Evolutionary conservation across 2,329 filamentous ascomycete species (phyloP).

Genomic region (Penicillium polonicum): DNA sequence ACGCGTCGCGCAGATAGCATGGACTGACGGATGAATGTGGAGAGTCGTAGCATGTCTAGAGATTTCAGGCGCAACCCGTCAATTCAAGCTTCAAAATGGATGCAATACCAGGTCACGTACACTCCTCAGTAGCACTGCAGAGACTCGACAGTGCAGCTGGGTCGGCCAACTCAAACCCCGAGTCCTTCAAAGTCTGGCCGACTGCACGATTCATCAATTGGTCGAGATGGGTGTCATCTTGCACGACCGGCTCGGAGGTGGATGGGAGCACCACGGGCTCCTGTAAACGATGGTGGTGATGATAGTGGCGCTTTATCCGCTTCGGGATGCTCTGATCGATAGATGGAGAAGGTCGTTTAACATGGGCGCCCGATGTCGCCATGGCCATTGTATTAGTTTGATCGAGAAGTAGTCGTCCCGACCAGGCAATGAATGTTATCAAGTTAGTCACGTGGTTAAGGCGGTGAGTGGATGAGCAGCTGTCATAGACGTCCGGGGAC

Average conservation of each 20-base stretch:
- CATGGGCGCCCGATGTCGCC: constrained; percentile 28
- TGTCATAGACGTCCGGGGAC: not conserved
- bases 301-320: constrained; percentile 40
- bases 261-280: constrained; percentile 31
- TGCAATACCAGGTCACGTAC: constrained; percentile 42
- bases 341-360: constrained; percentile 38
- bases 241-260: constrained; percentile 40
- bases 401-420: constrained; percentile 11
- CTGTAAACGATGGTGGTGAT: constrained; percentile 44
- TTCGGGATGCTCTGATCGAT: constrained; percentile 29
- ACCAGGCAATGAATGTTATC: constrained; percentile 10
- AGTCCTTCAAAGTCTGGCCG: constrained; percentile 50
- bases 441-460: not conserved
- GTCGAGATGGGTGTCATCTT: constrained; percentile 55
- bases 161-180: constrained; percentile 56
- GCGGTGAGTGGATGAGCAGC: constrained; percentile 1
- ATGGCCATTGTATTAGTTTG: constrained; percentile 27
- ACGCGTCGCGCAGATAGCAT: constrained; percentile 59
- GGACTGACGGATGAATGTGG: constrained; percentile 54
- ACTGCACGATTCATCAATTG: constrained; percentile 57
- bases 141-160: constrained; percentile 59
- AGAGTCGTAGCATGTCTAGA: constrained; percentile 56
- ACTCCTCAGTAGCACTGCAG: constrained; percentile 56
- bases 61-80: constrained; percentile 22
- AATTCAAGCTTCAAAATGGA: constrained; percentile 14